Evolutionary conservation across 2,329 filamentous ascomycete genomes (phyloP).

Genomic region (Colletotrichum sojae): DNA sequence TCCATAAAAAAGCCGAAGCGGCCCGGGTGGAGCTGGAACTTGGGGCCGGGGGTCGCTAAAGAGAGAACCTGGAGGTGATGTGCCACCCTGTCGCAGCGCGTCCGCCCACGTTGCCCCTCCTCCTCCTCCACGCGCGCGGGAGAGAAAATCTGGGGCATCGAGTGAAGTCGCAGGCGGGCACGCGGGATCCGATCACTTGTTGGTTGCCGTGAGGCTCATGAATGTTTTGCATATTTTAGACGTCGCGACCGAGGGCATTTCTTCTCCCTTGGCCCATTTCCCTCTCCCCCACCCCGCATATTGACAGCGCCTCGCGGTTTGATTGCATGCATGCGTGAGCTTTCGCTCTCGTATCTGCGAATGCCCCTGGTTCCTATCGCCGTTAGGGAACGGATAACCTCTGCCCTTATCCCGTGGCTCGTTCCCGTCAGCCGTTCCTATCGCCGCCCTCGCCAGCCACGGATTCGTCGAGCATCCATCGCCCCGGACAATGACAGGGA

Average conservation of each 20-base stretch:
- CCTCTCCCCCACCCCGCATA: neutral
- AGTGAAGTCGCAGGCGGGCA: neutral
- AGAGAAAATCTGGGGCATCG: neutral
- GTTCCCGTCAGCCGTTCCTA: conserved; percentile 1
- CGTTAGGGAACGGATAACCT: neutral
- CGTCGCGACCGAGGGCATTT: neutral
- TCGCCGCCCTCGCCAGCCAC: neutral
- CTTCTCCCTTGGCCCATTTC: neutral
- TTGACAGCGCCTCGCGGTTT: neutral
- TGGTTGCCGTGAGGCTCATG: neutral
- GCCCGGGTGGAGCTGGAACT: neutral
- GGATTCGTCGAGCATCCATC: conserved; percentile 2
- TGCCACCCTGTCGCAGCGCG: conserved; percentile 2
- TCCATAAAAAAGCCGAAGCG: conserved; percentile 2
- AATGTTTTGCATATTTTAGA: conserved; percentile 12
- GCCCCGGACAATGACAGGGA: conserved; percentile 10
- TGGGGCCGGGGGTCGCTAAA: neutral
- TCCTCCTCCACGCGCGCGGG: neutral
- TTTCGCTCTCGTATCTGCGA: neutral
- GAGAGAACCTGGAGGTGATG: neutral
- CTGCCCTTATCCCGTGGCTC: neutral
- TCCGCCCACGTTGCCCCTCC: neutral
- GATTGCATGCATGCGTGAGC: neutral
- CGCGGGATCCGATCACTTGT: neutral
- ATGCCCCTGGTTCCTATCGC: neutral